These are phyloP conservation scores for Dimocarpus longan DNA, from an alignment of 345 rosid species.

Conservation along the genomic window DNA sequence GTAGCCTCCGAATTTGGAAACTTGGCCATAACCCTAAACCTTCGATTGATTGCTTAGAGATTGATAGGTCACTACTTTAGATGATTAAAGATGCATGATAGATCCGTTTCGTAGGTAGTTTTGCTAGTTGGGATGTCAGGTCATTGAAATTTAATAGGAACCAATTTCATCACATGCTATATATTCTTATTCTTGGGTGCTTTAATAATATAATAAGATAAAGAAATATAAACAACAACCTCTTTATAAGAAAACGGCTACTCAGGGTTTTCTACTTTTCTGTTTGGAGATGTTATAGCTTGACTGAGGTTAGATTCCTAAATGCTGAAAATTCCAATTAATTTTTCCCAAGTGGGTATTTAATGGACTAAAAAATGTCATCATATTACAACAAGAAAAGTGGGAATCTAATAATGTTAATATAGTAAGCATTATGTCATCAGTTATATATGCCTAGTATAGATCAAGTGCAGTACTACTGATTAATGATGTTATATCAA, in stretches of 20 bases:
- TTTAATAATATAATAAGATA: background rate
- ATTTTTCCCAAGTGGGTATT: background rate
- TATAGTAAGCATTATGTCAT: too few relatives aligned
- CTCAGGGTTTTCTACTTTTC: too few relatives aligned
- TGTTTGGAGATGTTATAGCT: too few relatives aligned
- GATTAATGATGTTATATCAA: background rate
- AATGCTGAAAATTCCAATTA: background rate
- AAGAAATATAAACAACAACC: background rate
- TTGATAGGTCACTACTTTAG: background rate
- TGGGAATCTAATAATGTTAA: background rate
- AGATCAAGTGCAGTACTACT: background rate
- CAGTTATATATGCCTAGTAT: background rate
- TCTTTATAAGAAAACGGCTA: background rate
- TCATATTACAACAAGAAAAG: background rate
- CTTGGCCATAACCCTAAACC: background rate
- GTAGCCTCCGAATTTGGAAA: background rate
- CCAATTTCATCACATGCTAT: constrained; percentile 5
- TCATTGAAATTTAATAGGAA: background rate
- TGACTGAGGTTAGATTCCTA: too few relatives aligned
- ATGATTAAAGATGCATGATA: too few relatives aligned
- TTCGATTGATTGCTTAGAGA: background rate
- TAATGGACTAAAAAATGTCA: background rate
- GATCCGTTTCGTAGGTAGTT: background rate
- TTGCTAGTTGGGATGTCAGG: background rate
- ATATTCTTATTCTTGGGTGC: background rate